Percentiles rank a stretch among this genome's conserved stretches.
Evolutionary conservation across 1,284 basidiomycete species (phyloP).

Genomic region (Stygiomarasmius scandens): DNA sequence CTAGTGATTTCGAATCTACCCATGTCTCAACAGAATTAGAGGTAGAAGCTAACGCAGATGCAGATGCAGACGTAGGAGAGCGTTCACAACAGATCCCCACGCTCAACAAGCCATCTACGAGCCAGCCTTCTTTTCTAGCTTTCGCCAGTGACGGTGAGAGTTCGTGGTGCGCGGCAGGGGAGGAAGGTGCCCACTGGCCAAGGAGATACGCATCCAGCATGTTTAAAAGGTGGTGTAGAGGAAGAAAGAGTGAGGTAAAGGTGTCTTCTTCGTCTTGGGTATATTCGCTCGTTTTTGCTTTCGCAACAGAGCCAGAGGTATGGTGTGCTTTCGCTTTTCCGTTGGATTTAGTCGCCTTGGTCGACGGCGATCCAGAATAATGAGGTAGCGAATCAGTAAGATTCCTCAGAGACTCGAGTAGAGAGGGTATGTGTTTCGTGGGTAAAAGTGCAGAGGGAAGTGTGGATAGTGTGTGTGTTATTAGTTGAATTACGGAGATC

Average conservation of each 20-base stretch:
- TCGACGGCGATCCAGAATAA: too few species aligned
- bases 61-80: slow-evolving; percentile 38
- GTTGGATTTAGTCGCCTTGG: too few species aligned
- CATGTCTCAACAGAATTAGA: slow-evolving; percentile 36
- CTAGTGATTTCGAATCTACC: slow-evolving; percentile 53
- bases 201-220: slow-evolving; percentile 67
- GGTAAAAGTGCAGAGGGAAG: slow-evolving; percentile 38
- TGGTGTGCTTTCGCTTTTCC: background rate
- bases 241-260: slow-evolving; percentile 41
- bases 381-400: slow-evolving; percentile 33
- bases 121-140: slow-evolving; percentile 17
- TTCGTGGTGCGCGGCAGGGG: background rate
- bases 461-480: slow-evolving; percentile 45
- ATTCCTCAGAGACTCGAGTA: slow-evolving; percentile 40
- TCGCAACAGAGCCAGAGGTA: background rate
- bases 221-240: slow-evolving; percentile 57
- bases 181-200: slow-evolving; percentile 46
- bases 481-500: slow-evolving; percentile 59
- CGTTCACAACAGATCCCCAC: slow-evolving; percentile 42
- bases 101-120: slow-evolving; percentile 33
- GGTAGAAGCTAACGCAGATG: too few species aligned
- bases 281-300: too few species aligned
- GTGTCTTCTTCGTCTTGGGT: too few species aligned
- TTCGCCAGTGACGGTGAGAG: too few species aligned
- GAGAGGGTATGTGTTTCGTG: slow-evolving; percentile 5